Base-by-base conservation (phyloP, 108 stramenopile genomes). In the Craspedostauros australis region DNA sequence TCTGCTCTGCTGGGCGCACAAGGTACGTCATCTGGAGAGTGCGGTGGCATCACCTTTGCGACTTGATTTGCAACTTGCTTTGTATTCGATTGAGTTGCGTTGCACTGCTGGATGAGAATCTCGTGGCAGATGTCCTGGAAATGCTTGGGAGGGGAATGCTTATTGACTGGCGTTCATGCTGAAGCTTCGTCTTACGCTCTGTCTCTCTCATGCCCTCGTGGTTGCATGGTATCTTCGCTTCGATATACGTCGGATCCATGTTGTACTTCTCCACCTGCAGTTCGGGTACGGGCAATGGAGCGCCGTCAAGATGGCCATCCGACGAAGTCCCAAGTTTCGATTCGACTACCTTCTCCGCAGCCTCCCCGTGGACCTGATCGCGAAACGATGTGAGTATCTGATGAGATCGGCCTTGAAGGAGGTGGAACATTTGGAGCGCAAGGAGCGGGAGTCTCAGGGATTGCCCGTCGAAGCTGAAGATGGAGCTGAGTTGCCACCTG, bases 201-300 rank as follows among this genome's bases (percentile, higher is more conserved):
- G 16, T 22, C 26, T 21, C 16, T 8, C 22, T 16, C 23, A 31
- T 36, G 18, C 3, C 39, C 2, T n/a, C 5, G 5, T n/a, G n/a
- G n/a, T 11, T 32, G 31, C 29, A 30, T 31, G 21, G 18, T 12
- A 6, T 12, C 8, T 21, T 52, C 16, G 8, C n/a, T n/a, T n/a
- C n/a, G n/a, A n/a, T n/a, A n/a, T n/a, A n/a, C n/a, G n/a, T n/a
- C n/a, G n/a, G n/a, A n/a, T n/a, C n/a, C n/a, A n/a, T 36, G 34
- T 28, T 56, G 22, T 12, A 20, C 36, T 23, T 4, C 1, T 21
- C 6, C 20, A 38, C 20, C 41, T 34, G 8, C 46, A 84, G 84
- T 90, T 71, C 55, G 88, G 88, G 5, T 86, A 82, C 34, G 88
- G 88, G 0, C 82, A 92, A 67, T 92, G 91, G 91, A 80, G 79